These are phyloP conservation scores for Tolypocladium tropicale DNA, from an alignment of 2,329 filamentous ascomycete genomes.

Conservation along the genomic window DNA sequence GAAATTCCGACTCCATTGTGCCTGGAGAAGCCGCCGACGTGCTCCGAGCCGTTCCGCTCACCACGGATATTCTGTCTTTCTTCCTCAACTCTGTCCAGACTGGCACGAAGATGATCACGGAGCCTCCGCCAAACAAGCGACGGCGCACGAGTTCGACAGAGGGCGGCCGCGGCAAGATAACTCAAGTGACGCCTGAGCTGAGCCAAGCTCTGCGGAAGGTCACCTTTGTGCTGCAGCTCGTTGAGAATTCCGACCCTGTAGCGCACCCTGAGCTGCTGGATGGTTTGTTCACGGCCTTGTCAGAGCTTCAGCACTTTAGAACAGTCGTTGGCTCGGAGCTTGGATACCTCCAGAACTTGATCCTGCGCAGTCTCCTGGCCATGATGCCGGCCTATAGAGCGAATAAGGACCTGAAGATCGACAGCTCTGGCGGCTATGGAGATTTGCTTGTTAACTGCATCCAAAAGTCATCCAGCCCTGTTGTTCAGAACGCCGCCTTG, in stretches of 20 bases:
- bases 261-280: slow-evolving; percentile 68
- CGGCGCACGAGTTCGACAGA: slow-evolving; percentile 69
- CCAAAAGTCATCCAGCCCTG: slow-evolving; percentile 79
- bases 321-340: slow-evolving; percentile 74
- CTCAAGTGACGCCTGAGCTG: slow-evolving; percentile 55
- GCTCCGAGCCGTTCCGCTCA: slow-evolving; percentile 61
- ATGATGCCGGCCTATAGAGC: slow-evolving; percentile 72
- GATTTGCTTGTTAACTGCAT: slow-evolving; percentile 92
- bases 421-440: slow-evolving; percentile 70
- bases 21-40: slow-evolving; percentile 59
- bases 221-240: slow-evolving; percentile 79
- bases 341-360: slow-evolving; percentile 79
- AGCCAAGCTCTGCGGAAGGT: slow-evolving; percentile 61
- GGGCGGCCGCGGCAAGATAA: slow-evolving; percentile 46
- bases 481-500: slow-evolving; percentile 86
- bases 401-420: slow-evolving; percentile 53
- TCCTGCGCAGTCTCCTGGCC: slow-evolving; percentile 69
- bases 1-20: slow-evolving; percentile 25
- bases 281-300: slow-evolving; percentile 73
- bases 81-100: slow-evolving; percentile 69
- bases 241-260: slow-evolving; percentile 70
- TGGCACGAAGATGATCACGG: slow-evolving; percentile 60
- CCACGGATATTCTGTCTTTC: slow-evolving; percentile 58
- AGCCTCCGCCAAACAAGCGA: slow-evolving; percentile 66
- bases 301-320: slow-evolving; percentile 77